A percentile compares a stretch with the other conserved stretches of the same genome.
Evolutionary conservation across 139 green algal species (phyloP).

Genomic region (Zygnema cylindricum): DNA sequence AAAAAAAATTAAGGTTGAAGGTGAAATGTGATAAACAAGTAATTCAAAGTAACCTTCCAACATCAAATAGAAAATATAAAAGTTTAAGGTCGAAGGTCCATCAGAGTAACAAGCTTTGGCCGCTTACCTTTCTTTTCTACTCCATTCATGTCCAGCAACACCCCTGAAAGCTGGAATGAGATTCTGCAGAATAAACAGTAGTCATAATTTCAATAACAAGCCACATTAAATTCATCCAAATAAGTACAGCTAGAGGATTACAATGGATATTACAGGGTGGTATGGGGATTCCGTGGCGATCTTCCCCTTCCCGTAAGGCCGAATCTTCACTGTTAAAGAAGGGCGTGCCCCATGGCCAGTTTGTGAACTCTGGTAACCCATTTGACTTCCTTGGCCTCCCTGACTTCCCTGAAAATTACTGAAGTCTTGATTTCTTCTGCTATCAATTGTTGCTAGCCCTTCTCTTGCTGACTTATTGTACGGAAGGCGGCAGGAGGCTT

Average conservation of each 20-base stretch:
- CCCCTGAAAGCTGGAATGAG: background rate
- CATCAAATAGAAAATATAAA: too few relatives aligned
- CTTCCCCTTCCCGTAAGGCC: background rate
- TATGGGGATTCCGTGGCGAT: background rate
- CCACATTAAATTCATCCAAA: background rate
- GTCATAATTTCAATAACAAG: background rate
- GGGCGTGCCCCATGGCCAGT: background rate
- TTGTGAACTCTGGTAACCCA: background rate
- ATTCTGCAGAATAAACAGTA: background rate
- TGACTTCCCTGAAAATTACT: background rate
- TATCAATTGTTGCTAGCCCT: background rate
- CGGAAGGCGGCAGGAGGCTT: background rate
- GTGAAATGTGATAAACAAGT: too few relatives aligned
- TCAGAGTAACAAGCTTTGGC: too few relatives aligned
- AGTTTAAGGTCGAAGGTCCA: too few relatives aligned
- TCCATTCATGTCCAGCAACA: background rate
- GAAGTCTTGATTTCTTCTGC: too few relatives aligned
- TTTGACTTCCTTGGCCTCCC: background rate
- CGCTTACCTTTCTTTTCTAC: background rate
- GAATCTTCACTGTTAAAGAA: background rate
- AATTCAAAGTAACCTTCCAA: too few relatives aligned
- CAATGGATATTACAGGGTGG: too few relatives aligned
- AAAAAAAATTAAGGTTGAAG: too few relatives aligned
- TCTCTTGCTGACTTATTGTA: too few relatives aligned
- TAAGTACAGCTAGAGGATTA: too few relatives aligned